Conservation (phyloP, 169 alveolate genomes). For the Perkinsus chesapeaki region DNA sequence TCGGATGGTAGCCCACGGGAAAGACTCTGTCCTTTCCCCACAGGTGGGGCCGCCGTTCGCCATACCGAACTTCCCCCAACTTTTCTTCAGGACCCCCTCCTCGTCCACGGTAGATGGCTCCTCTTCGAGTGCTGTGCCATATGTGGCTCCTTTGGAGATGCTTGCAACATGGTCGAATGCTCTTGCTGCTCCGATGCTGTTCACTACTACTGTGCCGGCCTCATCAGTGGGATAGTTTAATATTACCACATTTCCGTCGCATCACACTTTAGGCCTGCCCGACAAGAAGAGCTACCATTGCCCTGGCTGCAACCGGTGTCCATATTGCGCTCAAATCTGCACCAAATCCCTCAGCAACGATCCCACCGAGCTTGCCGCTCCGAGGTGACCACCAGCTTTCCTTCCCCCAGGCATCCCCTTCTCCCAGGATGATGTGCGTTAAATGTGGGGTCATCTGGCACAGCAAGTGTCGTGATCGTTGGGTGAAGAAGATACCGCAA, state of each 20-base stretch:
- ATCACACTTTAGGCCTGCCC: background rate
- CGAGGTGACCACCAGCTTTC: background rate
- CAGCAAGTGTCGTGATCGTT: background rate
- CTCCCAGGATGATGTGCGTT: background rate
- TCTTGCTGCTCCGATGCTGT: background rate
- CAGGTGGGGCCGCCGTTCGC: background rate
- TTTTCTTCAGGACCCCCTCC: background rate
- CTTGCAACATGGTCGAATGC: background rate
- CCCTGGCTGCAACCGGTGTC: background rate
- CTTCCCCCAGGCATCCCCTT: background rate
- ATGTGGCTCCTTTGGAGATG: background rate
- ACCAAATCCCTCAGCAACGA: background rate
- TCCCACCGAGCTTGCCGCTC: background rate
- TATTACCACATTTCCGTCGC: too few species aligned
- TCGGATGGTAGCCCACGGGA: background rate
- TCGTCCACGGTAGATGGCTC: background rate
- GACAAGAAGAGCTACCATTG: background rate
- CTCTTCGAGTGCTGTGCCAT: background rate
- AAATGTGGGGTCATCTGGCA: background rate
- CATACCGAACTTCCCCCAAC: background rate
- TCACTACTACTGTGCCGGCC: background rate
- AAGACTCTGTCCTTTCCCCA: background rate
- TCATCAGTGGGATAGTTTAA: too few species aligned
- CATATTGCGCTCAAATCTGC: background rate
- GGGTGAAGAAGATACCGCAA: background rate